phyloP scores from a whole-genome alignment of 2,329 filamentous ascomycete species.

The Coniochaeta sp. region DNA sequence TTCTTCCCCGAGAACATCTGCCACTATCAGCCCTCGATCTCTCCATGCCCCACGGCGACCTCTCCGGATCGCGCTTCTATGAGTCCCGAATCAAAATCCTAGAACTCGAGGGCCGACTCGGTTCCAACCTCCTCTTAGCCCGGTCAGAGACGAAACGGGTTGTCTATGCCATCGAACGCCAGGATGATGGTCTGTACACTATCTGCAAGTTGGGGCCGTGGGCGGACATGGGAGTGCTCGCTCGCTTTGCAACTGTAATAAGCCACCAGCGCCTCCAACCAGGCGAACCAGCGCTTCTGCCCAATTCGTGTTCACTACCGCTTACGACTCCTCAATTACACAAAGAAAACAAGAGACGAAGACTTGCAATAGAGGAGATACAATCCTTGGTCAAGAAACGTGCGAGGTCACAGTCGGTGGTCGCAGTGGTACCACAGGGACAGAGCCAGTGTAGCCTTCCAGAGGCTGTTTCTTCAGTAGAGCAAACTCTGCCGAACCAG shows the following conservation, averaged over 20 bases:
- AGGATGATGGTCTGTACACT: constrained; percentile 53
- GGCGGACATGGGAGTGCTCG: constrained; percentile 52
- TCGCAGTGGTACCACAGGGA: constrained; percentile 21
- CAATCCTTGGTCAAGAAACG: constrained; percentile 53
- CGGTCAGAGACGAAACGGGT: constrained; percentile 46
- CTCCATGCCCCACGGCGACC: constrained; percentile 37
- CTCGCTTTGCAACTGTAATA: constrained; percentile 38
- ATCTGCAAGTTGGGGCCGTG: constrained; percentile 61
- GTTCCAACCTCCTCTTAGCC: constrained; percentile 53
- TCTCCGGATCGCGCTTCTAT: constrained; percentile 47
- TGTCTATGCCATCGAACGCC: constrained; percentile 59
- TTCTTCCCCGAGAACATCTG: constrained; percentile 53
- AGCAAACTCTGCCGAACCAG: not conserved
- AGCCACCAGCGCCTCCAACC: constrained; percentile 22
- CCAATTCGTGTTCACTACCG: constrained; percentile 11
- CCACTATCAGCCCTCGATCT: constrained; percentile 56
- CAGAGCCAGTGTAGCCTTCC: constrained; percentile 1
- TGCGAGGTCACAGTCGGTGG: constrained; percentile 34
- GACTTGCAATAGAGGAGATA: constrained; percentile 54
- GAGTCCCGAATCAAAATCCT: constrained; percentile 56
- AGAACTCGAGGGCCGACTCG: constrained; percentile 54
- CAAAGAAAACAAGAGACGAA: constrained; percentile 45
- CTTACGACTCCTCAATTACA: constrained; percentile 38
- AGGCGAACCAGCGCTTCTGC: constrained; percentile 8
- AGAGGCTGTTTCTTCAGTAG: not conserved